Evolutionary conservation across 371 early-diverging fungal species (phyloP).

Genomic region (Mucor piriformis): DNA sequence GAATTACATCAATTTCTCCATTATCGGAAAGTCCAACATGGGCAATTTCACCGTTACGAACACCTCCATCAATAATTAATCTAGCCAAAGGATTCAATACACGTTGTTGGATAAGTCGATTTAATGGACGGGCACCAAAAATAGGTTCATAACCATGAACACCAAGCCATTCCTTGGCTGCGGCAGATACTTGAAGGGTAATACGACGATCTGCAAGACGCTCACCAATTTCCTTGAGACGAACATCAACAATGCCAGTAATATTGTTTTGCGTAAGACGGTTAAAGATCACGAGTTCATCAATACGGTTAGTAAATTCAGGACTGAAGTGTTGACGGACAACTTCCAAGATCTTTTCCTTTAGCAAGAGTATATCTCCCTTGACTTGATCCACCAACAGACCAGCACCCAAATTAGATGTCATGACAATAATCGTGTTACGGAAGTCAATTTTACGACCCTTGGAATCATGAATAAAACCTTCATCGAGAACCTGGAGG

Average conservation of each 20-base stretch:
- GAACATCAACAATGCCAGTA: slow-evolving; percentile 82
- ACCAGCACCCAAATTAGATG: slow-evolving; percentile 79
- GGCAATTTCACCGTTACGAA: slow-evolving; percentile 69
- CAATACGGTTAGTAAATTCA: slow-evolving; percentile 92
- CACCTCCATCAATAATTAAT: slow-evolving; percentile 76
- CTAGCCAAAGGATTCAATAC: slow-evolving; percentile 82
- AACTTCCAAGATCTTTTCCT: slow-evolving; percentile 64
- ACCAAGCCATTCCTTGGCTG: slow-evolving; percentile 81
- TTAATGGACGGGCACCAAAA: slow-evolving; percentile 87
- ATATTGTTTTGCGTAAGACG: slow-evolving; percentile 73
- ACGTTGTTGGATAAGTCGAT: slow-evolving; percentile 81
- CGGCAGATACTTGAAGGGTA: slow-evolving; percentile 60
- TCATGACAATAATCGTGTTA: slow-evolving; percentile 94
- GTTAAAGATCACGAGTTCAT: slow-evolving; percentile 87
- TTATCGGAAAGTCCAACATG: slow-evolving; percentile 43
- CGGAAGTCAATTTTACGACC: slow-evolving; percentile 87
- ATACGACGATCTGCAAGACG: slow-evolving; percentile 79
- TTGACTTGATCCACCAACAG: slow-evolving; percentile 45
- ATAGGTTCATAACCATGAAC: slow-evolving; percentile 80
- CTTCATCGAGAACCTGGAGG: slow-evolving; percentile 91
- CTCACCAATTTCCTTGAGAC: slow-evolving; percentile 75
- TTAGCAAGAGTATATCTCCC: slow-evolving; percentile 49
- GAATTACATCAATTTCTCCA: slow-evolving; percentile 33
- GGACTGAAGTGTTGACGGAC: slow-evolving; percentile 86
- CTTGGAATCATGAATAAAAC: slow-evolving; percentile 86